Base-by-base conservation (phyloP, 2,329 filamentous ascomycete genomes). In the Aureobasidium pullulans region DNA sequence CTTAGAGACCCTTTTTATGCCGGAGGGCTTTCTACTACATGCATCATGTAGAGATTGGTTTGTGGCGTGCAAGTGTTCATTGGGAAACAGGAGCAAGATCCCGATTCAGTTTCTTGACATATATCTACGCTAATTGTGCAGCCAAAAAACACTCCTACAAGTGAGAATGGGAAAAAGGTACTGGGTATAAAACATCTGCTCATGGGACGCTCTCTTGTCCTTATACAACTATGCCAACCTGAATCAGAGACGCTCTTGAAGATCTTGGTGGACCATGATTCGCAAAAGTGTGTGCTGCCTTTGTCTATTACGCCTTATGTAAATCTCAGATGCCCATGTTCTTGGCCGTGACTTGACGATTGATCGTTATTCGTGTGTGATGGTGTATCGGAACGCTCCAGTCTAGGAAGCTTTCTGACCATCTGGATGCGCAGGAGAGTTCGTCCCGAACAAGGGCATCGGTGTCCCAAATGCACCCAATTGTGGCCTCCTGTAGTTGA, bases 401-500 rank as follows among this genome's bases (percentile, higher is more conserved):
- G 3, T n/a, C 40, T 48, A 59, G n/a, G 57, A 52, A 4, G 57
- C 59, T 42, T 49, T 56, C 42, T 56, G 49, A 6, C 59, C 49
- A 42, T 60, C 59, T 49, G 32, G 40, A 8, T 43, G 49, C 13
- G 49, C 50, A 31, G 59, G 31, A 31, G 50, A 56, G 4, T 50
- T 50, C 29, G 32, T 43, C 4, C 47, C 59, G 39, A 56, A 54
- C 11, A 59, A 36, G 37, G 66, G 62, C 43, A 64, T 62, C 1
- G 66, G 66, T 15, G 66, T 65, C 8, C 63, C 65, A 32, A 64
- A 68, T 8, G 63, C 60, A 9, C 69, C 68, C 34, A 68, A 63
- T 34, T 63, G 60, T 19, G 66, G 60, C 23, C 57, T 47, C 57
- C 67, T 59, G 53, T 69, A 69, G 15, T 65, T 60, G 11, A 62